These are phyloP conservation scores for Aphanocladium album DNA, from an alignment of 2,329 filamentous ascomycete genomes.

Conservation along the genomic window DNA sequence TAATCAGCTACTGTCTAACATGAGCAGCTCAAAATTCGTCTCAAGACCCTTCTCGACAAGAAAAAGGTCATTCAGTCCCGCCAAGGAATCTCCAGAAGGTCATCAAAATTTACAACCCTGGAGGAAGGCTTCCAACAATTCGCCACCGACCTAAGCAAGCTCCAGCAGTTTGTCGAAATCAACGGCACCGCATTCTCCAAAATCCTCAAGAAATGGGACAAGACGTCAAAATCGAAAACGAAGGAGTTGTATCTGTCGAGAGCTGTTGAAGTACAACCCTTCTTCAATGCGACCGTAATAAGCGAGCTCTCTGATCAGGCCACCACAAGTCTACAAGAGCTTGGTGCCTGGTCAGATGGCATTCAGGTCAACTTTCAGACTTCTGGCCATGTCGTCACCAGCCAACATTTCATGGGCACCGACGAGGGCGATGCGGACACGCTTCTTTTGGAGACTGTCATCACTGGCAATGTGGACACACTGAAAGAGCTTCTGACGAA, in stretches of 20 bases:
- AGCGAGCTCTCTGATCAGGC: slow-evolving; percentile 95
- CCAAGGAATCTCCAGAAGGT: slow-evolving; percentile 74
- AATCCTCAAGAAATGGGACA: slow-evolving; percentile 99
- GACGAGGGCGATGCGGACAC: slow-evolving; percentile 89
- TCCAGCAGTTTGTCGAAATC: slow-evolving; percentile 97
- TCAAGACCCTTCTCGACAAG: slow-evolving; percentile 91
- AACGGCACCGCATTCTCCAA: slow-evolving; percentile 98
- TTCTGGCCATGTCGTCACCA: slow-evolving; percentile 60
- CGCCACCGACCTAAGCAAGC: slow-evolving; percentile 91
- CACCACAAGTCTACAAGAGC: slow-evolving; percentile 89
- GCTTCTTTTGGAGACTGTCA: slow-evolving; percentile 80
- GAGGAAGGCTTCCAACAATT: slow-evolving; percentile 98
- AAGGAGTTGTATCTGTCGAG: slow-evolving; percentile 96
- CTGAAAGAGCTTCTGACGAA: slow-evolving; percentile 77
- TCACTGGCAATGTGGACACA: slow-evolving; percentile 70
- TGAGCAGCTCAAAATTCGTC: slow-evolving; percentile 77
- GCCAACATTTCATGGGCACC: slow-evolving; percentile 61
- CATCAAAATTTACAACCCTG: slow-evolving; percentile 88
- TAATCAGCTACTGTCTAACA: background rate
- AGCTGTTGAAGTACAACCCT: slow-evolving; percentile 94
- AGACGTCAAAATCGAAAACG: slow-evolving; percentile 97
- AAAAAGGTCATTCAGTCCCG: slow-evolving; percentile 86
- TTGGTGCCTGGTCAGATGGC: slow-evolving; percentile 95
- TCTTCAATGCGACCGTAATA: slow-evolving; percentile 96
- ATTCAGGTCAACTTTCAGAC: slow-evolving; percentile 81